A percentile compares a stretch with the other conserved stretches of the same genome.
phyloP scores from a whole-genome alignment of 345 rosid species.

The Draba incana region DNA sequence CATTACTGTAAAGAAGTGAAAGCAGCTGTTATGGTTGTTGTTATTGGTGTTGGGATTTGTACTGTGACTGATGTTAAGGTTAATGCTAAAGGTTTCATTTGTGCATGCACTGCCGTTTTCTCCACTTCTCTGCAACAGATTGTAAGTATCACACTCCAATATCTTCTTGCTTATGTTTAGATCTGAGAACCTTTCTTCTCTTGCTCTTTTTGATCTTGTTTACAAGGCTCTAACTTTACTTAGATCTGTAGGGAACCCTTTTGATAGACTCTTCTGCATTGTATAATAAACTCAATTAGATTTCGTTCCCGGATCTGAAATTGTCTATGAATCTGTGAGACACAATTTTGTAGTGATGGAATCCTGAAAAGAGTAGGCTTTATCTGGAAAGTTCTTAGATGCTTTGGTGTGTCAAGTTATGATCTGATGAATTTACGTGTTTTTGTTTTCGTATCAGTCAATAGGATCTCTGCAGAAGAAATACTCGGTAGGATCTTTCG shows the following conservation, averaged over 20 bases:
- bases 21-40: conserved; percentile 79
- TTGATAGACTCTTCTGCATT: conserved; percentile 1
- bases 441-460: conserved; percentile 53
- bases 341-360: background rate
- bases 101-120: conserved; percentile 84
- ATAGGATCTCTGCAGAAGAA: conserved; percentile 95
- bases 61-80: conserved; percentile 95
- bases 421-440: conserved; percentile 3
- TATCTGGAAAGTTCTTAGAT: background rate
- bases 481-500: conserved; percentile 91
- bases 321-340: background rate
- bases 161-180: background rate
- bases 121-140: conserved; percentile 94
- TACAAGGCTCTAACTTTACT: background rate
- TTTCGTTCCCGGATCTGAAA: conserved; percentile 13
- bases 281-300: background rate
- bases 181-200: background rate
- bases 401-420: conserved; percentile 2
- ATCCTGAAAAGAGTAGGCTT: conserved; percentile 4
- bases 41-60: conserved; percentile 90
- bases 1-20: conserved; percentile 81
- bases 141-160: conserved; percentile 53
- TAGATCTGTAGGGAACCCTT: background rate
- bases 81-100: conserved; percentile 86
- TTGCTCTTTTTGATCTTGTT: background rate